Evolutionary conservation across 768 basidiomycete genomes (phyloP).

Genomic region (Psilocybe subaeruginosa): DNA sequence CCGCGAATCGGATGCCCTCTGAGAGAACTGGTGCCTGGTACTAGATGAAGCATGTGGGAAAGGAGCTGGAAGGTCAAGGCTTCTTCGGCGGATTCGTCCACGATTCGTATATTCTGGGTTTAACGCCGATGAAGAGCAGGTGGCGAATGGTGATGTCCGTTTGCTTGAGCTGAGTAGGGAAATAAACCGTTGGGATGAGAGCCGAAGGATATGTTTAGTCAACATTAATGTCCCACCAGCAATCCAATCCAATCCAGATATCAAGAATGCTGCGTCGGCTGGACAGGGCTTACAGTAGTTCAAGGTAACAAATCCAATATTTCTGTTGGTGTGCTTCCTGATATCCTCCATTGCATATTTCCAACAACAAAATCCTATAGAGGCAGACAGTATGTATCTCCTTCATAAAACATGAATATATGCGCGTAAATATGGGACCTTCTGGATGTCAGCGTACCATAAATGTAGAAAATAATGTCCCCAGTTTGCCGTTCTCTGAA

Average conservation of each 20-base stretch:
- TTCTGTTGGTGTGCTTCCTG: slow-evolving; percentile 12
- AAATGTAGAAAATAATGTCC: slow-evolving; percentile 33
- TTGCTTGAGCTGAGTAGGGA: slow-evolving; percentile 35
- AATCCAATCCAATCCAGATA: no score
- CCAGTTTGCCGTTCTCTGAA: slow-evolving; percentile 33
- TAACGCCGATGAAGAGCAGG: slow-evolving; percentile 26
- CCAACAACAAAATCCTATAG: slow-evolving; percentile 28
- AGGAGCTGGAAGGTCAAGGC: slow-evolving; percentile 33
- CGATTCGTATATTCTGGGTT: slow-evolving; percentile 30
- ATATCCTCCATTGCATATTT: slow-evolving; percentile 20
- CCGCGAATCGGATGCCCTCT: slow-evolving; percentile 22
- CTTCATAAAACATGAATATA: slow-evolving; percentile 14
- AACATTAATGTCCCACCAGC: no score
- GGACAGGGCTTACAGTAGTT: slow-evolving; percentile 23
- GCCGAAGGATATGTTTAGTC: slow-evolving; percentile 14
- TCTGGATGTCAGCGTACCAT: slow-evolving; percentile 21
- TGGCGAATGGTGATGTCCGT: slow-evolving; percentile 28
- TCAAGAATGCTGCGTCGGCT: no score
- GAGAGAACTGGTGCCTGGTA: slow-evolving; percentile 15
- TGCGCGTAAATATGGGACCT: slow-evolving; percentile 3
- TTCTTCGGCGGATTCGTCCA: slow-evolving; percentile 38
- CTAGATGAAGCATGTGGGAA: slow-evolving; percentile 34
- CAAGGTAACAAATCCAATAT: slow-evolving; percentile 26
- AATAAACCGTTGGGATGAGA: slow-evolving; percentile 30
- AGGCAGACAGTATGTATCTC: slow-evolving; percentile 31